Evolutionary conservation across 2,329 filamentous ascomycete species (phyloP), one percentile per base, ranked within the genome.

Genomic region (Chaetothyriales sp.): DNA sequence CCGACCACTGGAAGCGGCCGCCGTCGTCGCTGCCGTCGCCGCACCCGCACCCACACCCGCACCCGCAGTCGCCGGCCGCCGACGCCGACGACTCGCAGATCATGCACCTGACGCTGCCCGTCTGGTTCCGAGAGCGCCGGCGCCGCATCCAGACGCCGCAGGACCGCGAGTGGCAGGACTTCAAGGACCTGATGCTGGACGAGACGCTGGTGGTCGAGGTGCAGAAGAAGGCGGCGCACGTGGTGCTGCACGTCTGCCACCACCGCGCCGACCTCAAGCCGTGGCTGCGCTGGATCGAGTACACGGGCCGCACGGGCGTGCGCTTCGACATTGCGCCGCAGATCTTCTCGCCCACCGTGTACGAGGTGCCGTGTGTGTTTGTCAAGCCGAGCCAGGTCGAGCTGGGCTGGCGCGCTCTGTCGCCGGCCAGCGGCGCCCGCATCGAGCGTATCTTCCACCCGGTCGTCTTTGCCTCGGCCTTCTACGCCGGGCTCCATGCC

Each of bases 391-490:
- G 47, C 37, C 47, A 22, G 13, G 15, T 53, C 18, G 51, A n/a
- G 4, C 48, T 49, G 18, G 56, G 51, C 7, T 61, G 59, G 59
- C 54, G 52, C n/a, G 40, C 43, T 33, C 44, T 61, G 20, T 50
- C 51, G 8, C 51, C 55, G 5, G 55, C 48, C 22, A 20, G 55
- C n/a, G 59, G 59, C 9, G 49, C 49, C 18, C 56, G 51, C 43
- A 51, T 61, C 49, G 50, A 61, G 10, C 51, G 55, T 9, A 47
- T 60, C 5, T 53, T 60, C 25, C 56, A 59, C 50, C 59, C 59
- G 1, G 37, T 56, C 28, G 52, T 54, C 18, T 37, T 58, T 10
- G 47, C 47, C 7, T 46, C 52, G 19, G 59, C 59, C 19, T 57
- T 59, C 29, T 56, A 54, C 48, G 43, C 50, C 18, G 58, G 56